Conservation (phyloP, 208 protist genomes). For the Leishmania amazonensis region DNA sequence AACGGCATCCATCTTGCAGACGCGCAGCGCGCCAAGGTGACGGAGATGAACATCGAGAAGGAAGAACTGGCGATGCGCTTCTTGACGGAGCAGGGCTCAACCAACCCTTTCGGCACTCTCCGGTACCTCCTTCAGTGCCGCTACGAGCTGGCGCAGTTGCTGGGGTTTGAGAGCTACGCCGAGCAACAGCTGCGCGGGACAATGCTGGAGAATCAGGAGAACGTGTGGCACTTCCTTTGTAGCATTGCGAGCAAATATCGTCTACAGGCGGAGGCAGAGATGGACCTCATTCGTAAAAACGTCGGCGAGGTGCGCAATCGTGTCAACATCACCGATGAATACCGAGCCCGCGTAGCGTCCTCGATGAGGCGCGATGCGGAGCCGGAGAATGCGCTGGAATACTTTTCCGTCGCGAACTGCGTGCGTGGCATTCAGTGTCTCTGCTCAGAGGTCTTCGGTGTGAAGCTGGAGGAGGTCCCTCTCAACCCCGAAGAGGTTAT, state of each 20-base stretch:
- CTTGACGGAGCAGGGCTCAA: constrained; percentile 67
- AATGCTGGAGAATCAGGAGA: constrained; percentile 88
- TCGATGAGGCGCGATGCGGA: constrained; percentile 74
- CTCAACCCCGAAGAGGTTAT: constrained; percentile 82
- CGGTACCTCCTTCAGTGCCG: constrained; percentile 82
- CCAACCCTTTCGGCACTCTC: constrained; percentile 80
- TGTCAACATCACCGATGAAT: constrained; percentile 81
- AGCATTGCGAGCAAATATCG: constrained; percentile 85
- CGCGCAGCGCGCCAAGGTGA: constrained; percentile 68
- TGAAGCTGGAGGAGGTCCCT: constrained; percentile 75
- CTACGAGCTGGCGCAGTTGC: constrained; percentile 76
- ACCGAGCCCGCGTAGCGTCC: constrained; percentile 69
- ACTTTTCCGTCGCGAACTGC: constrained; percentile 92
- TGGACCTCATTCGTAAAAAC: constrained; percentile 72
- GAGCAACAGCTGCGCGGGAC: constrained; percentile 91
- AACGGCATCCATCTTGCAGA: constrained; percentile 91
- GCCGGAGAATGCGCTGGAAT: constrained; percentile 69
- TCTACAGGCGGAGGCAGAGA: constrained; percentile 77
- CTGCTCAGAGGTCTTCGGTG: constrained; percentile 90
- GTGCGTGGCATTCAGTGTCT: constrained; percentile 90
- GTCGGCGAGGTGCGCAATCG: constrained; percentile 82
- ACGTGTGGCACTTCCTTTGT: constrained; percentile 92
- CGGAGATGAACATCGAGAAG: constrained; percentile 90
- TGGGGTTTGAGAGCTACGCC: constrained; percentile 89
- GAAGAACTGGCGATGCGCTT: constrained; percentile 87